Evolutionary conservation across 345 rosid genomes (phyloP), one percentile per base, ranked within the genome.

Genomic region (Sonneratia alba): DNA sequence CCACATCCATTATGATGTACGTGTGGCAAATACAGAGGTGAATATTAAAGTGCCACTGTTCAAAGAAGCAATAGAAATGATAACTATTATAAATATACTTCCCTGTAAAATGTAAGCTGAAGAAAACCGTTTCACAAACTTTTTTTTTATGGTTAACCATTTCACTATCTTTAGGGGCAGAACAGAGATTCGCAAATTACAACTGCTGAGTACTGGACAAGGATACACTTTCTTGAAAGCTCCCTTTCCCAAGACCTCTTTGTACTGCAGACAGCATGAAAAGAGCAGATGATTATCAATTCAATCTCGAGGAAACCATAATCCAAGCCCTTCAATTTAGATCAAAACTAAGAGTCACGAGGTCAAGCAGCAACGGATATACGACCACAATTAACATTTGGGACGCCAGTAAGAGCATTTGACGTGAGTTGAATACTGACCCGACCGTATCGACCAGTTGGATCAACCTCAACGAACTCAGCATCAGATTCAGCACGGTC

Each of bases 211-310:
- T 27, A 76, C n/a, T 47, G 63, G 56, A 77, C 67, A 87, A 86
- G 87, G 98, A 96, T 96, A 96, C 99, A 92, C 99, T 80, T 89
- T 89, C 83, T 96, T 96, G 89, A 89, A 92, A 73, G 99, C 96
- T 43, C 99, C 99, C 84, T 83, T 92, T 72, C 98, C 99, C 79
- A 96, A 81, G 73, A 96, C 81, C 78, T 91, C 96, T 78, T 88
- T 92, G 73, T 85, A 89, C 99, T 92, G 93, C 82, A 77, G 78
- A 78, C 36, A n/a, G 36, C 66, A 56, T 34, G 12, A 22, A 76
- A 53, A 1, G 37, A 61, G 64, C 43, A 64, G 14, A 27, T 27
- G 32, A 27, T 27, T 27, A 27, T 27, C 32, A 27, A 27, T 27
- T 27, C 32, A 27, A 27, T 27, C 32, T 0, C 32, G 32, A 27